phyloP scores from a whole-genome alignment of 2,329 filamentous ascomycete genomes.

The Penicillium fuscoglaucum region DNA sequence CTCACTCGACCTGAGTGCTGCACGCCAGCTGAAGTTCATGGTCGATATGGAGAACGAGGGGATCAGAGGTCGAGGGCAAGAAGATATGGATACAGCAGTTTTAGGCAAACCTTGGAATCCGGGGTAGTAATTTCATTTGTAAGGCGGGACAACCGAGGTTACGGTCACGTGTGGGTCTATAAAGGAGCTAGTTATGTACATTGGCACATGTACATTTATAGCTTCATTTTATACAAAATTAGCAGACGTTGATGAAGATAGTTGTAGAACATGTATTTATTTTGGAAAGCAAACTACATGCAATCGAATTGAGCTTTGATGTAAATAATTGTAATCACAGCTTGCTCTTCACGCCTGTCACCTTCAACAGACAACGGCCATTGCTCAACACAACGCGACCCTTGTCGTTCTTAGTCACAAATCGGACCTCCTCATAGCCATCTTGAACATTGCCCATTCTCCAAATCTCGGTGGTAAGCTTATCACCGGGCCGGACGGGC shows the following conservation, averaged over 20 bases:
- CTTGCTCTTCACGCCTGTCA: conserved; percentile 62
- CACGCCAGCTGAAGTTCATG: conserved; percentile 3
- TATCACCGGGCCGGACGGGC: conserved; percentile 80
- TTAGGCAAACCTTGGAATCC: background rate
- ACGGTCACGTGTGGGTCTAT: conserved; percentile 6
- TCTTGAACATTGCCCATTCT: conserved; percentile 61
- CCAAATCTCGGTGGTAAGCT: conserved; percentile 80
- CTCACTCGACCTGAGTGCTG: background rate
- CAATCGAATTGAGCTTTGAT: background rate
- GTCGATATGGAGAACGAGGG: background rate
- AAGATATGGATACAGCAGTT: background rate
- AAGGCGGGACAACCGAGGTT: conserved; percentile 3
- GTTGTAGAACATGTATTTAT: background rate
- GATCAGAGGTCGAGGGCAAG: background rate
- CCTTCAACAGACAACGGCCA: conserved; percentile 75
- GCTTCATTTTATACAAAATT: too few relatives aligned
- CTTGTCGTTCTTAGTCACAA: conserved; percentile 72
- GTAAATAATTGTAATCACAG: conserved; percentile 47
- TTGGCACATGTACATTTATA: background rate
- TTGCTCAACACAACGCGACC: conserved; percentile 87
- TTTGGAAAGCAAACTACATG: background rate
- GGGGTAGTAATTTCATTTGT: conserved; percentile 4
- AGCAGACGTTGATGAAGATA: too few relatives aligned
- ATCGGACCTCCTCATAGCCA: conserved; percentile 80
- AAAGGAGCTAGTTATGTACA: background rate